Evolutionary conservation across 2,329 filamentous ascomycete genomes (phyloP).

Genomic region (Fusarium mangiferae): DNA sequence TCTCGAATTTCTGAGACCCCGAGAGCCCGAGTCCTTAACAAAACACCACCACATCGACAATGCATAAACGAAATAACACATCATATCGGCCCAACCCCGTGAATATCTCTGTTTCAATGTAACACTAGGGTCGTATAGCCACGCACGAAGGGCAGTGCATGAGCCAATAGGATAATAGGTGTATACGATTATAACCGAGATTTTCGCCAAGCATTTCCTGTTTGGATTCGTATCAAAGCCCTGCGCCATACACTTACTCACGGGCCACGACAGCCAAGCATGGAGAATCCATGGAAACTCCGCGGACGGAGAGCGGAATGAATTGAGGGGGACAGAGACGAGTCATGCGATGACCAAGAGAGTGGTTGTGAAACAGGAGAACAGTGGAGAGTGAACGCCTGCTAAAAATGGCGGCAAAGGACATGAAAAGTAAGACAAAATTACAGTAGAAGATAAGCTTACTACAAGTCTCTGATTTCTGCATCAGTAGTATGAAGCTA

Average conservation of each 20-base stretch:
- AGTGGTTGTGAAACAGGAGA: neutral
- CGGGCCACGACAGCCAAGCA: neutral
- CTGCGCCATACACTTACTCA: no score
- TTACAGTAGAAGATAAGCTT: neutral
- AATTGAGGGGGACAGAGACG: neutral
- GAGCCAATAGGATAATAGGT: neutral
- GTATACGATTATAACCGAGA: neutral
- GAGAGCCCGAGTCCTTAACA: neutral
- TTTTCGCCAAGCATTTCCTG: neutral
- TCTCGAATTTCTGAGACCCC: neutral
- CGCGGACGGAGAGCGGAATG: neutral
- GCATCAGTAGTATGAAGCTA: rapidly evolving
- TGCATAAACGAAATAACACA: neutral
- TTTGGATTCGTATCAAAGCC: neutral
- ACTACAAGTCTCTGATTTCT: neutral
- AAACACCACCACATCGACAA: neutral
- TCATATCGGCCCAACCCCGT: neutral
- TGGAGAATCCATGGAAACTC: neutral
- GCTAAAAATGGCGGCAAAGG: no score
- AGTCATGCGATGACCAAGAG: neutral
- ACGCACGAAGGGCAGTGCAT: no score
- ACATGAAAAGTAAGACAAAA: rapidly evolving
- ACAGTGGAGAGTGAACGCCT: neutral
- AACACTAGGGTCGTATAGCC: neutral
- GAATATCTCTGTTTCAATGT: rapidly evolving